These are phyloP conservation scores for Yamadazyma kanchanaburiensis DNA, from an alignment of 1,139 yeast species.

Conservation along the genomic window DNA sequence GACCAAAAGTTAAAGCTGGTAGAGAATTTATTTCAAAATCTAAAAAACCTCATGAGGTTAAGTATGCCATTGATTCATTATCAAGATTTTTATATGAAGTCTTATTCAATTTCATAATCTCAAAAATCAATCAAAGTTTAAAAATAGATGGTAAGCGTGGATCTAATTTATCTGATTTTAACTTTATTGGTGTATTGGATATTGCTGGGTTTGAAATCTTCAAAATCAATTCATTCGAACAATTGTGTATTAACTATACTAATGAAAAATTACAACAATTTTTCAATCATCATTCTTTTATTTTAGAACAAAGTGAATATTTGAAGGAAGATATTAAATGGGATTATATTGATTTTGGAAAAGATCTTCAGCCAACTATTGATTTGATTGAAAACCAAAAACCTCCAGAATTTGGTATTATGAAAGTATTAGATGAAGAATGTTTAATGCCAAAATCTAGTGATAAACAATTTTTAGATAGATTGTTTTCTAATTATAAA, in stretches of 20 bases:
- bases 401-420: conserved; percentile 72
- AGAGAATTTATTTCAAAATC: conserved; percentile 81
- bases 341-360: conserved; percentile 97
- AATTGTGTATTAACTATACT: conserved; percentile 92
- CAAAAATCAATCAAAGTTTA: conserved; percentile 70
- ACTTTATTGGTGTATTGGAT: conserved; percentile 90
- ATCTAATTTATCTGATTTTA: conserved; percentile 21
- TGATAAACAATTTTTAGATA: conserved; percentile 80
- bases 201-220: conserved; percentile 98
- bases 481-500: conserved; percentile 66
- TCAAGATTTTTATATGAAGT: conserved; percentile 86
- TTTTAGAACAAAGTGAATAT: conserved; percentile 94
- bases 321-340: conserved; percentile 90
- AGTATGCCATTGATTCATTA: conserved; percentile 78
- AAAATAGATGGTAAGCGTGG: conserved; percentile 14
- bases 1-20: conserved; percentile 91
- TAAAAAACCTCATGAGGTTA: conserved; percentile 76
- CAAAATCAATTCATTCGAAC: conserved; percentile 89
- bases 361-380: conserved; percentile 90
- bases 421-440: conserved; percentile 89
- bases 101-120: conserved; percentile 74
- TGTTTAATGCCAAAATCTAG: conserved; percentile 91
- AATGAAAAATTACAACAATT: conserved; percentile 96
- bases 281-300: conserved; percentile 97
- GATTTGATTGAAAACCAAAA: conserved; percentile 74